Evolutionary conservation across 495 filamentous ascomycete species (phyloP), one percentile per base, ranked within the genome.

Genomic region (Penicillium antarcticum): DNA sequence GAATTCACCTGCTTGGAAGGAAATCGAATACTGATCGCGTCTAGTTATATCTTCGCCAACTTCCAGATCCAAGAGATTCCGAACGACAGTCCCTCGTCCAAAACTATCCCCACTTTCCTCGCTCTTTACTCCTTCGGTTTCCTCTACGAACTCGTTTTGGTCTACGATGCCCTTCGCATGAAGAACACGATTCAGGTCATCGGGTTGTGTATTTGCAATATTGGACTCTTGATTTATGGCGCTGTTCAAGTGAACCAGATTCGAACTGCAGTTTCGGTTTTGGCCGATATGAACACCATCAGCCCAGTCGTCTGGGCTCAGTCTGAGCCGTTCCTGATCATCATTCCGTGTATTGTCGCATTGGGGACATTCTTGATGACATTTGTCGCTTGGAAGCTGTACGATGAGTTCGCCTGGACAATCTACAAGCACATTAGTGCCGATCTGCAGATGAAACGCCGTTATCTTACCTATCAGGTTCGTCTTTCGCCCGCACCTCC

Each of bases 111-210:
- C 19, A 95, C 90, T 12, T 97, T 97, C 70, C 77, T 98, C 19
- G 86, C 92, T 10, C 80, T 98, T n/a, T 95, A 97, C 71, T 95
- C 96, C 65, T 96, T 98, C 69, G 94, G 89, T 45, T 96, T 95
- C 70, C 63, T 98, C 47, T 98, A 97, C 71, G 84, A 96, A 60
- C 66, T 97, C 5, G 67, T 94, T 29, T 74, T 98, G 19, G 86
- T 94, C 12, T 97, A 89, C 72, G 94, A 98, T 78, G 92, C 95
- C 3, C 75, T 98, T 51, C 84, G 91, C 41, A 73, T 92, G 62
- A 96, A 96, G 74, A 98, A 98, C 72, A 98, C 94, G 12, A 98
- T 98, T 80, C 94, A 98, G 69, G 78, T 98, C 65, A 97, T 98
- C 60, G 95, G 94, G 26, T 76, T 98, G 14, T 97, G 92, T 70